These are phyloP conservation scores for Mortierella antarctica DNA, from an alignment of 192 early-diverging fungal genomes.

Conservation along the genomic window DNA sequence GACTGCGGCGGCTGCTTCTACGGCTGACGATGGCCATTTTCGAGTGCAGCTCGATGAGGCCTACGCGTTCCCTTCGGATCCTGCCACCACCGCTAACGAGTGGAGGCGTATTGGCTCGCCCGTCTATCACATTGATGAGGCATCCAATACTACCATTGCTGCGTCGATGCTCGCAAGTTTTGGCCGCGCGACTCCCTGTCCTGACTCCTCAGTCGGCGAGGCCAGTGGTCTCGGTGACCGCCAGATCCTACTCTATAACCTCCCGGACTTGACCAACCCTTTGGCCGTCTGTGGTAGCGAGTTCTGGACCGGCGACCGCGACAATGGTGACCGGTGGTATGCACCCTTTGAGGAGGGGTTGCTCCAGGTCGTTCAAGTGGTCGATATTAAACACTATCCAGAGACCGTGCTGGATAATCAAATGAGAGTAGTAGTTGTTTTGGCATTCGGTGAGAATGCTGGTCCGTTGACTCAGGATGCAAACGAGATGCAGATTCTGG, in stretches of 20 bases:
- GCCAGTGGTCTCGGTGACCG: not conserved
- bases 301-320: constrained; percentile 5
- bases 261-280: constrained; percentile 29
- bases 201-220: not conserved
- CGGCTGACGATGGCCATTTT: not conserved
- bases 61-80: not conserved
- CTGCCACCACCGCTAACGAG: not conserved
- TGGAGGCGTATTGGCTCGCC: constrained; percentile 24
- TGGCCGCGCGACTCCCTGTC: too few relatives aligned
- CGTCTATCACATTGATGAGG: constrained; percentile 15
- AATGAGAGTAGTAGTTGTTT: constrained; percentile 34
- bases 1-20: not conserved
- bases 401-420: not conserved
- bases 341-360: not conserved
- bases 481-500: constrained; percentile 14
- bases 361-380: constrained; percentile 10
- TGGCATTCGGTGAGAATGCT: constrained; percentile 35
- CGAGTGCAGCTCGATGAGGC: constrained; percentile 6
- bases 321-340: not conserved
- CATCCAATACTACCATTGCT: constrained; percentile 16
- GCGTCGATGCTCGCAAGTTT: constrained; percentile 25
- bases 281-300: constrained; percentile 27
- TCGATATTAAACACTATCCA: constrained; percentile 43
- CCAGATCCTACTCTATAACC: constrained; percentile 16
- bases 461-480: not conserved